Conservation (phyloP, 2,329 filamentous ascomycete genomes). For the Colletotrichum siamense region DNA sequence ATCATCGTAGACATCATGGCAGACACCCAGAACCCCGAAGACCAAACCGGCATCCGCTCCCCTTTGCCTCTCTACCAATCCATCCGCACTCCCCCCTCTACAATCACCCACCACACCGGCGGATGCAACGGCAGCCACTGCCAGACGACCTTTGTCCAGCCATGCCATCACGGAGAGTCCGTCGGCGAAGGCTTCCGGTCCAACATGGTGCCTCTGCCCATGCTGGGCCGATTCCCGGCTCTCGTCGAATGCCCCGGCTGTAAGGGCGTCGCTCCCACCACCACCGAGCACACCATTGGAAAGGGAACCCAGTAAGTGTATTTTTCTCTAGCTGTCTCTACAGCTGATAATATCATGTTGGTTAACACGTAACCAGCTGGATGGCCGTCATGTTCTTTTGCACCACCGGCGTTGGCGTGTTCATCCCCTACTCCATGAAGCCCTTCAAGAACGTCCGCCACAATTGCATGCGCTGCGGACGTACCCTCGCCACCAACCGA, state of each 20-base stretch:
- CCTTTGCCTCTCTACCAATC: conserved; percentile 4
- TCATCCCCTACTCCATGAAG: conserved; percentile 12
- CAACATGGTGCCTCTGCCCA: conserved; percentile 13
- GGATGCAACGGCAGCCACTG: background rate
- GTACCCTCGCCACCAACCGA: conserved; percentile 1
- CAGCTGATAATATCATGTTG: background rate
- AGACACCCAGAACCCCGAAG: background rate
- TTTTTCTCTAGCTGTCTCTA: background rate
- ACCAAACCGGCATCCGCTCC: background rate
- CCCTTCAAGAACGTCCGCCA: conserved; percentile 20
- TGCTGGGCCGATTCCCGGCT: conserved; percentile 11
- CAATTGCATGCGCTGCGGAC: conserved; percentile 14
- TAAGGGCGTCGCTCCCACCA: conserved; percentile 1
- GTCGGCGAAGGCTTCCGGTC: background rate
- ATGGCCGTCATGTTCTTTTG: conserved; percentile 21
- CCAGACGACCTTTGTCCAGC: background rate
- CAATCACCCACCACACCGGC: background rate
- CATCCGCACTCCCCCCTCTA: conserved; percentile 2
- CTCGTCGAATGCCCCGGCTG: conserved; percentile 17
- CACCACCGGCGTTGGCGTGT: conserved; percentile 13
- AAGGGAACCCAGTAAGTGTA: conserved; percentile 18
- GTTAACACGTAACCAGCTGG: background rate
- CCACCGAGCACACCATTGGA: background rate
- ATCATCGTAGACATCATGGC: background rate
- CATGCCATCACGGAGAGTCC: background rate